Base-by-base conservation (phyloP, 2,329 filamentous ascomycete species). In the Rutstroemia sydowiana region DNA sequence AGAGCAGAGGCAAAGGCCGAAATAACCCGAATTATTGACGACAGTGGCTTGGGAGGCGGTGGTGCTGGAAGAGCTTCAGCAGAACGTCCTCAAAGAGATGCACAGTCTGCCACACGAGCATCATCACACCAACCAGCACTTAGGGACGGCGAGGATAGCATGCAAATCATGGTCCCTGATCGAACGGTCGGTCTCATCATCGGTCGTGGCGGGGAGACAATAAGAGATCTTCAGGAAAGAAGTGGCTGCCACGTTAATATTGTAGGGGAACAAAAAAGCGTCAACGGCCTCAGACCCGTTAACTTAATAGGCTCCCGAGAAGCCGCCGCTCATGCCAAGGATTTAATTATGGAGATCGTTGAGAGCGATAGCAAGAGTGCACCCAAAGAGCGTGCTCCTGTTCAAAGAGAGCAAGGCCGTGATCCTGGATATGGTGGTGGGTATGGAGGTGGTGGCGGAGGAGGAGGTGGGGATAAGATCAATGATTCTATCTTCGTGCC, bases 181-280 rank as follows among this genome's bases (percentile, higher is more conserved):
- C 85, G 89, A 63, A 95, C 90, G 8, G 90, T 95, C 55, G 90
- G 90, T 47, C 75, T 95, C 42, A 95, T 95, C 61, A 95, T 95
- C 65, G 90, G 90, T n/a, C 86, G 90, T 60, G 88, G 88, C 37
- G 90, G 90, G 54, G 90, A 95, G 71, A 95, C 90, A 1, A 95
- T 95, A 63, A 84, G 89, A 64, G 90, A 95, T 66, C 75, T 95
- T 21, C 91, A 95, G 70, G 90, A 95, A 68, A 79, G 88, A 56
- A 93, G 87, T 62, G 88, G 87, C n/a, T 95, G 90, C 68, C 91
- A 95, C 68, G 89, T 95, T 68, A 95, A 95, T 69, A 95, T 95
- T 64, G 88, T 95, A 37, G 87, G 87, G 62, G 90, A 95, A 71
- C 88, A 88, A 60, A 95, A 95, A 76, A 95, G 88, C 65, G 80